Conservation (phyloP, 345 rosid genomes). For the Dipteronia dyeriana region DNA sequence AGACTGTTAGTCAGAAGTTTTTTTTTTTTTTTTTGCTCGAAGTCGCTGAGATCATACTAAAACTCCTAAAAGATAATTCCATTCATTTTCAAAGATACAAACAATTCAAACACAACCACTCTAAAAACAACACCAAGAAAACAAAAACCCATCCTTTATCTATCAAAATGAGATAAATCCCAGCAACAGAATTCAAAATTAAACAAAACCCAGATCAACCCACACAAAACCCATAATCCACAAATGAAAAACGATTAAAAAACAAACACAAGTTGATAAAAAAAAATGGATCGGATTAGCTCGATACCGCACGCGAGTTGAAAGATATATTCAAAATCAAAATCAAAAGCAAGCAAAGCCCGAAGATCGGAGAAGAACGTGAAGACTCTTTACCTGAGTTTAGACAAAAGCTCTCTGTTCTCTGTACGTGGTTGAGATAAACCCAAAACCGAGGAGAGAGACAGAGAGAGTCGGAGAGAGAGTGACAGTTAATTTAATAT, state of each 20-base stretch:
- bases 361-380: constrained; percentile 3
- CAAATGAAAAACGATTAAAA: neutral
- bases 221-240: neutral
- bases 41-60: neutral
- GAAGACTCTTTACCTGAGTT: neutral
- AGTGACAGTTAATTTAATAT: too few species aligned
- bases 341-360: neutral
- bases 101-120: constrained; percentile 5
- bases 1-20: too few species aligned
- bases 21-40: too few species aligned
- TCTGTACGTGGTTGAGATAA: neutral
- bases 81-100: neutral
- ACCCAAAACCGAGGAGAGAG: neutral
- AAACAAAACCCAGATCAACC: constrained; percentile 10
- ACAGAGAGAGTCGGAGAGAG: neutral
- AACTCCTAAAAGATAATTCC: neutral
- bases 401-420: neutral
- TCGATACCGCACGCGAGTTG: neutral
- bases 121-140: neutral
- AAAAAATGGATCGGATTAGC: constrained; percentile 13
- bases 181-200: neutral
- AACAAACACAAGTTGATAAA: neutral
- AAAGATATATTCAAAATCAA: neutral
- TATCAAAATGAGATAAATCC: neutral
- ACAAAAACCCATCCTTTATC: neutral